Percentiles rank a stretch among this genome's conserved stretches.
Evolutionary conservation across 2,329 filamentous ascomycete genomes (phyloP).

Genomic region (Lachnellula cervina): DNA sequence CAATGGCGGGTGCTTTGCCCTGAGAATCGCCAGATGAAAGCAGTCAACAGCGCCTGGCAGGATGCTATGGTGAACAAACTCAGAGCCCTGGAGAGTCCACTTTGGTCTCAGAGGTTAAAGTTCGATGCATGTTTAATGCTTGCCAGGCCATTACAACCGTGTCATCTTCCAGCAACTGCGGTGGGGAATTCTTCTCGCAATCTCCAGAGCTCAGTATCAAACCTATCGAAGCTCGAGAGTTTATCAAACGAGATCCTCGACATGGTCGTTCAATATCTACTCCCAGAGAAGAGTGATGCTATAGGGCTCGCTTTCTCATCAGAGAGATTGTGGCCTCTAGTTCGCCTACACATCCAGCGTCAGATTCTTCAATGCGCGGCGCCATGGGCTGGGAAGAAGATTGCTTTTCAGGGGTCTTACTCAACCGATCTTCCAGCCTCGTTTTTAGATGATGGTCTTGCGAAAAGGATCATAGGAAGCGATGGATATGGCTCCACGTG

Average conservation of each 20-base stretch:
- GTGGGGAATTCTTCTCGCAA: neutral
- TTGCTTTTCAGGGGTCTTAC: conserved; percentile 8
- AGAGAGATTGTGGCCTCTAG: neutral
- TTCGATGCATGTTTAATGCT: neutral
- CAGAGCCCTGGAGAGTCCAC: no score
- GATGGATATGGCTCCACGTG: neutral
- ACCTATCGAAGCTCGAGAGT: neutral
- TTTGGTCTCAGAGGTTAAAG: neutral
- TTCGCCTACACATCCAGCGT: neutral
- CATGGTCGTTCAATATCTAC: conserved; percentile 2
- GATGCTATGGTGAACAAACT: neutral
- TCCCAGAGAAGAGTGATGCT: neutral
- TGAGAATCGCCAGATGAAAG: neutral
- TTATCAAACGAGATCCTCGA: conserved; percentile 8
- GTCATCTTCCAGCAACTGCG: neutral
- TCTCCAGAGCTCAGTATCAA: neutral
- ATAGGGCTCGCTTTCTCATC: neutral
- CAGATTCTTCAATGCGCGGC: neutral
- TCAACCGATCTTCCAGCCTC: neutral
- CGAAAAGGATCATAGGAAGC: neutral
- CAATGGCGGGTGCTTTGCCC: neutral
- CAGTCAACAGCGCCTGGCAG: neutral
- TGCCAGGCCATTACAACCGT: neutral
- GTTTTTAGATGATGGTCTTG: neutral
- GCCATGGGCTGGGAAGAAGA: conserved; percentile 3